Evolutionary conservation across 352 stramenopile species (phyloP).

Genomic region (Phytopythium helicoides): DNA sequence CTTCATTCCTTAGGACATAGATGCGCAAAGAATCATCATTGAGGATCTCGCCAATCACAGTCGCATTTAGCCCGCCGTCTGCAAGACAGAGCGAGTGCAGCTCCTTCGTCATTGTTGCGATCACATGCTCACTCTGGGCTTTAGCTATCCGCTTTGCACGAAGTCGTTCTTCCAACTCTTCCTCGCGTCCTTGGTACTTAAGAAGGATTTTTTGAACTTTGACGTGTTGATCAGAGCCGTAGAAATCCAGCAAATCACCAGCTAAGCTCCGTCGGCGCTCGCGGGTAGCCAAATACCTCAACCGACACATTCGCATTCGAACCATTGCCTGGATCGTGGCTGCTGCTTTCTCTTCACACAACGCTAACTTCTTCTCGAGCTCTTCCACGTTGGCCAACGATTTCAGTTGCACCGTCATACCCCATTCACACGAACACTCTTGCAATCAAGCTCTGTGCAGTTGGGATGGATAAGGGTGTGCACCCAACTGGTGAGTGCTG

Average conservation of each 20-base stretch:
- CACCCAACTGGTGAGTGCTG: background rate
- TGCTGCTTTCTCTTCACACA: constrained; percentile 27
- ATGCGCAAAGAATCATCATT: constrained; percentile 37
- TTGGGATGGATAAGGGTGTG: background rate
- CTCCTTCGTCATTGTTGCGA: constrained; percentile 32
- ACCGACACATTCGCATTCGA: constrained; percentile 30
- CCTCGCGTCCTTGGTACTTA: constrained; percentile 40
- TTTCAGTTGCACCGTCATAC: constrained; percentile 21
- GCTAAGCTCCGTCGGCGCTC: constrained; percentile 22
- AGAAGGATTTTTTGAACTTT: constrained; percentile 36
- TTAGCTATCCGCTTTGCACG: constrained; percentile 23
- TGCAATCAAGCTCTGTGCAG: background rate
- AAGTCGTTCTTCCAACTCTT: constrained; percentile 38
- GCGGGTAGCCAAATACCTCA: constrained; percentile 26
- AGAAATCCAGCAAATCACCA: constrained; percentile 40
- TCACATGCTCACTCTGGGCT: constrained; percentile 15
- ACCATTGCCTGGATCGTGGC: constrained; percentile 36
- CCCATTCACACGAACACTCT: background rate
- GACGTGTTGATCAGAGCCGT: constrained; percentile 21
- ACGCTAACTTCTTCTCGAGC: constrained; percentile 36
- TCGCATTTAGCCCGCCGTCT: constrained; percentile 25
- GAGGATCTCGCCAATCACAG: constrained; percentile 52
- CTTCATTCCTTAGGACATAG: constrained; percentile 35
- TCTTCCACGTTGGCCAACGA: constrained; percentile 29
- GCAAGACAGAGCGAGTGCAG: constrained; percentile 38